A percentile compares a stretch with the other conserved stretches of the same genome.
Evolutionary conservation across 2,329 filamentous ascomycete species (phyloP).

Genomic region (Ophiosphaerella herpotricha): DNA sequence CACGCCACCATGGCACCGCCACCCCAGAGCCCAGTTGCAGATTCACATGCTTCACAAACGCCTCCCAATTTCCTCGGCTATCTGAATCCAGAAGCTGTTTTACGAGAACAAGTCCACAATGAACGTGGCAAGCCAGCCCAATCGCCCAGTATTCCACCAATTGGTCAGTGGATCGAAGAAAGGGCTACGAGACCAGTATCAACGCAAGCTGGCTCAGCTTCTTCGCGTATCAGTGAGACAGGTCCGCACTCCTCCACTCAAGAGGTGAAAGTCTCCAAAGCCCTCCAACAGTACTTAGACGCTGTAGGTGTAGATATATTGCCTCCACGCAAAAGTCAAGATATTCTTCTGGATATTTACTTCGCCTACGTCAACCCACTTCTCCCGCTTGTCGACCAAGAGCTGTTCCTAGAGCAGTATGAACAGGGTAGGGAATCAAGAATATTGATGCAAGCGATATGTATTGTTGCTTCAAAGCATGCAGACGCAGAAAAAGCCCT

Average conservation of each 20-base stretch:
- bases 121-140: conserved; percentile 36
- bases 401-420: conserved; percentile 47
- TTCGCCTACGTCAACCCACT: conserved; percentile 53
- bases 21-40: conserved; percentile 36
- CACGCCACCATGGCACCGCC: conserved; percentile 37
- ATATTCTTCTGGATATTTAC: conserved; percentile 51
- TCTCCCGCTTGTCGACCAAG: conserved; percentile 52
- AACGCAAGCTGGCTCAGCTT: conserved; percentile 27
- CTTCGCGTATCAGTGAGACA: conserved; percentile 34
- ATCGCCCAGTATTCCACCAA: conserved; percentile 35
- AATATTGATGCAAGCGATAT: conserved; percentile 52
- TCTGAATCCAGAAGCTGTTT: conserved; percentile 53
- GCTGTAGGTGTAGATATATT: conserved; percentile 43
- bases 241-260: conserved; percentile 34
- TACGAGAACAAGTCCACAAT: conserved; percentile 49
- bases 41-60: conserved; percentile 36
- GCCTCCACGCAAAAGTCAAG: conserved; percentile 42
- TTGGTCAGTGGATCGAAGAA: conserved; percentile 45
- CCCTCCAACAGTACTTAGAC: conserved; percentile 44
- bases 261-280: conserved; percentile 38
- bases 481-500: conserved; percentile 48
- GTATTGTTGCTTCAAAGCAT: conserved; percentile 55
- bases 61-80: conserved; percentile 53
- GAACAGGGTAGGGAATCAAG: conserved; percentile 43
- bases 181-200: conserved; percentile 28